Percentiles rank a stretch among this genome's conserved stretches.
These are phyloP conservation scores for Dendrocalamus latiflorus DNA, from an alignment of 202 grass and related monocot genomes.

Conservation along the genomic window DNA sequence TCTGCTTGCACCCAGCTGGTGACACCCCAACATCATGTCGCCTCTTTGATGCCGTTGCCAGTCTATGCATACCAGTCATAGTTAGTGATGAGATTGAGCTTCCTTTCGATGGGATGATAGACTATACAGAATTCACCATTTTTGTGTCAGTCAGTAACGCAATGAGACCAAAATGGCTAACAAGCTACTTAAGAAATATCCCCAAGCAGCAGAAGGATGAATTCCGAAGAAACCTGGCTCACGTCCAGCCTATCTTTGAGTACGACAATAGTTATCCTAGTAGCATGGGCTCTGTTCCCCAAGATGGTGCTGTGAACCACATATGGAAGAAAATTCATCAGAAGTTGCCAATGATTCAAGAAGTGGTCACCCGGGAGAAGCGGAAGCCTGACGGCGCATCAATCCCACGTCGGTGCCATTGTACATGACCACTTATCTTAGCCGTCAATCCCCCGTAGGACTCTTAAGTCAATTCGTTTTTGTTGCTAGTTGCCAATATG, in stretches of 20 bases:
- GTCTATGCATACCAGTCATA: conserved; percentile 87
- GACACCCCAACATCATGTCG: conserved; percentile 94
- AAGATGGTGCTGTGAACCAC: conserved; percentile 61
- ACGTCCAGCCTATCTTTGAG: conserved; percentile 57
- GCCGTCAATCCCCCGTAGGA: neutral
- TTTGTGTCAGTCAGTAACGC: conserved; percentile 58
- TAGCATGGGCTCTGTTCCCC: conserved; percentile 8
- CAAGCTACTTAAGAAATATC: conserved; percentile 56
- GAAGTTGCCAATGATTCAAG: conserved; percentile 59
- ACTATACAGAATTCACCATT: conserved; percentile 74
- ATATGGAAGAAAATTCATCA: conserved; percentile 81
- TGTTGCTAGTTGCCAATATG: conserved; percentile 11
- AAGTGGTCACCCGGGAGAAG: conserved; percentile 45
- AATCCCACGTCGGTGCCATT: conserved; percentile 68
- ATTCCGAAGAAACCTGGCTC: conserved; percentile 56
- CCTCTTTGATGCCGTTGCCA: conserved; percentile 80
- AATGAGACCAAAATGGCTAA: conserved; percentile 59
- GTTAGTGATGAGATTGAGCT: conserved; percentile 81
- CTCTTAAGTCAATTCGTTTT: neutral
- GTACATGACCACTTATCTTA: conserved; percentile 46
- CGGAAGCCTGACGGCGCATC: conserved; percentile 49
- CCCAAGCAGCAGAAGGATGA: conserved; percentile 46
- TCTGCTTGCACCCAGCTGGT: conserved; percentile 85
- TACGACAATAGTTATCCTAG: conserved; percentile 38
- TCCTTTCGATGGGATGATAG: conserved; percentile 81